phyloP scores from a whole-genome alignment of 352 stramenopile species.

The Plasmopara muralis region DNA sequence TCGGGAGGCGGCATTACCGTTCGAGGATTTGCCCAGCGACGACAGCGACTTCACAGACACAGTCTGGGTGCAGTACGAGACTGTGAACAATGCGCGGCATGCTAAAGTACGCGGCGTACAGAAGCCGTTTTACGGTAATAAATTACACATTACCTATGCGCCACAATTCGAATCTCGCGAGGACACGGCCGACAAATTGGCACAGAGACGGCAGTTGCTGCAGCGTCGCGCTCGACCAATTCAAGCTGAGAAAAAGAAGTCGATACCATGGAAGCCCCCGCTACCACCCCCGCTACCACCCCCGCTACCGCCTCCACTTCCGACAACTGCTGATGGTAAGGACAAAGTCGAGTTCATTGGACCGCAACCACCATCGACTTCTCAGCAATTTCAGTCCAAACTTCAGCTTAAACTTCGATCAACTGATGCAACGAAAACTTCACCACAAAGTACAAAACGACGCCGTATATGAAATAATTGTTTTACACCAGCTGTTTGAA shows the following conservation, averaged over 20 bases:
- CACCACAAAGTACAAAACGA: conserved; percentile 26
- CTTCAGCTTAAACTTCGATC: conserved; percentile 1
- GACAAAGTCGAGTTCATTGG: conserved; percentile 36
- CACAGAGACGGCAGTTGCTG: conserved; percentile 49
- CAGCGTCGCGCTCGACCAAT: conserved; percentile 23
- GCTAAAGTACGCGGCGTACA: conserved; percentile 50
- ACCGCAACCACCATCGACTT: conserved; percentile 27
- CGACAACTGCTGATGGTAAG: conserved; percentile 2
- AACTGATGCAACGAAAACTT: conserved; percentile 2
- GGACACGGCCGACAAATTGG: conserved; percentile 61
- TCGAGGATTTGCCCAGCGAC: conserved; percentile 10
- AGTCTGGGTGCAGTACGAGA: conserved; percentile 71
- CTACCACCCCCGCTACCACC: conserved; percentile 13
- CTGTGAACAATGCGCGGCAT: conserved; percentile 63
- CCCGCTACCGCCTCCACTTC: conserved; percentile 10
- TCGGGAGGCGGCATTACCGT: conserved; percentile 18
- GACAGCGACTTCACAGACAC: conserved; percentile 46
- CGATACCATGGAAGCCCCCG: conserved; percentile 3
- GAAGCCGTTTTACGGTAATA: conserved; percentile 60
- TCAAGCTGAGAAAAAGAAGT: conserved; percentile 2
- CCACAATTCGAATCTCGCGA: conserved; percentile 49
- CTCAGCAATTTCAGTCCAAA: conserved; percentile 1
- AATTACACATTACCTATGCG: conserved; percentile 55
- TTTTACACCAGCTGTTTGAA: conserved; percentile 65
- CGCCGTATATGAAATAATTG: conserved; percentile 32